Evolutionary conservation across 2,329 filamentous ascomycete species (phyloP).

Genomic region (Neofusicoccum ribis): DNA sequence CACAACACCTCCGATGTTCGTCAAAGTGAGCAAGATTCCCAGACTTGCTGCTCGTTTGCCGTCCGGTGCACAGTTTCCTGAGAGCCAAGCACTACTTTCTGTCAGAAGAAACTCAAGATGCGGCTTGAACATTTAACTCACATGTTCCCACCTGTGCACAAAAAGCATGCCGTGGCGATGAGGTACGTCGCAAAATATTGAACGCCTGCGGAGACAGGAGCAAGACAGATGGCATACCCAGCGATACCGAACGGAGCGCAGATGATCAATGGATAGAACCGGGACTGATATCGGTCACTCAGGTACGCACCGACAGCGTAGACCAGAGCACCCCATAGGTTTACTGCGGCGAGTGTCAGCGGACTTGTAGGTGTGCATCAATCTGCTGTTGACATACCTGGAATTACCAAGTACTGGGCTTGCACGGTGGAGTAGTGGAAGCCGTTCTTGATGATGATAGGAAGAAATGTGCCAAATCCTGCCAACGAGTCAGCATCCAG

Average conservation of each 20-base stretch:
- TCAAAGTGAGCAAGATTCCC: constrained; percentile 34
- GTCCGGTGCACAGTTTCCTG: constrained; percentile 33
- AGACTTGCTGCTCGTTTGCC: constrained; percentile 35
- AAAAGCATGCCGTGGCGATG: constrained; percentile 34
- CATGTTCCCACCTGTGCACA: constrained; percentile 37
- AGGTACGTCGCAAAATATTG: constrained; percentile 37
- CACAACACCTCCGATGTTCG: constrained; percentile 36
- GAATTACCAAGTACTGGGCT: constrained; percentile 34
- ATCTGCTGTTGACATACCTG: neutral
- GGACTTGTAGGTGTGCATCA: neutral
- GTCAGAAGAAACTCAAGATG: neutral
- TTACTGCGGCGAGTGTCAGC: constrained; percentile 26
- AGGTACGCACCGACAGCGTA: constrained; percentile 42
- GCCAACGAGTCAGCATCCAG: constrained; percentile 10
- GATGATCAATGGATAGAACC: constrained; percentile 40
- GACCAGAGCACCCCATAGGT: constrained; percentile 43
- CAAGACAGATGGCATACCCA: constrained; percentile 34
- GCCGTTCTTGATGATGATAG: constrained; percentile 44
- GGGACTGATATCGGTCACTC: constrained; percentile 39
- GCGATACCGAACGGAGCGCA: constrained; percentile 32
- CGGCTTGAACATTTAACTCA: neutral
- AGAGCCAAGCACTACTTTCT: constrained; percentile 30
- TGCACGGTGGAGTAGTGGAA: constrained; percentile 43
- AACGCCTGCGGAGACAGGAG: constrained; percentile 28
- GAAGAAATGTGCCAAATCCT: constrained; percentile 44